Base-by-base conservation (phyloP, 2,329 filamentous ascomycete genomes). In the Penicillium digitatum region DNA sequence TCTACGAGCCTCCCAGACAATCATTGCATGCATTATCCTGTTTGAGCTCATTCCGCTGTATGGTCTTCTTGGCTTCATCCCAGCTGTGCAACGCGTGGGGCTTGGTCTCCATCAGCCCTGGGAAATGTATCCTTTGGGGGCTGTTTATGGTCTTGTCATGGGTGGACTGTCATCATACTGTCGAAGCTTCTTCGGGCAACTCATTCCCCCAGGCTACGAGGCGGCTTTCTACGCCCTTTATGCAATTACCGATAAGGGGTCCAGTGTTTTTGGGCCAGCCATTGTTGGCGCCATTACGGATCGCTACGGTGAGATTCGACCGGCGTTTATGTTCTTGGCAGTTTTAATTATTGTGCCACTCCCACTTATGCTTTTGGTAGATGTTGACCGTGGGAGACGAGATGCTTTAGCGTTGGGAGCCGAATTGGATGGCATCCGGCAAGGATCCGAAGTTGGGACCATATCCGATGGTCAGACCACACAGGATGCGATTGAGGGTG, bases 141-240 rank as follows among this genome's bases (percentile, higher is more conserved):
- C 89, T 3, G 84, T 97, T 12, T 97, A 96, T 72, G 94, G 94
- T 0, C 84, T 99, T 47, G 92, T 97, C 2, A 84, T 97, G 29
- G 94, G 94, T n/a, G 94, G 94, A 0, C 77, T 99, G 38, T 90
- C 89, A 55, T 88, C 88, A 24, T 96, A 97, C 73, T 97, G 94
- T 69, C 87, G 94, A 39, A 92, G 89, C 57, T 80, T 99, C 5
- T 99, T 90, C 69, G 92, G 91, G 37, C 92, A 97, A 72, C 81
- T 99, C 54, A 95, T 99, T 52, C 94, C 94, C 1, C 90, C 90
- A 0, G 94, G 94, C 4, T 95, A 88, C 29, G 94, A 99, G 74
- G 92, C 94, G 0, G 92, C 93, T 0, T 99, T 99, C 69, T 99
- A 95, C 70, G 92, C 93, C 0, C 79, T 99, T 1, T 99, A 97